Evolutionary conservation across 768 basidiomycete genomes (phyloP).

Genomic region (Antrodiella citrinella): DNA sequence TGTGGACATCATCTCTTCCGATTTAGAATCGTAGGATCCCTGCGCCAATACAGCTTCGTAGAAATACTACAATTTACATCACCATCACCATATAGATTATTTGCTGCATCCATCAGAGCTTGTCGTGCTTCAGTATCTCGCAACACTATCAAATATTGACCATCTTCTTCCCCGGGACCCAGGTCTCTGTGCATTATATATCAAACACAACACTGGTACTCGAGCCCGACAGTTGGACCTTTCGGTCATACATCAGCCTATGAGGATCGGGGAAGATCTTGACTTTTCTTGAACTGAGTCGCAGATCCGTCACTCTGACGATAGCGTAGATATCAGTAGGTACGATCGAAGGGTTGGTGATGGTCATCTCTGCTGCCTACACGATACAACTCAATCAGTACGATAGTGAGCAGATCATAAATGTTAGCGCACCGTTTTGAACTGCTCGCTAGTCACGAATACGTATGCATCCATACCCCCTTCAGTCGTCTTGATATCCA

Average conservation of each 20-base stretch:
- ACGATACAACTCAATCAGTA: neutral
- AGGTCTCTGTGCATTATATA: too few species aligned
- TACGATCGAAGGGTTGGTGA: neutral
- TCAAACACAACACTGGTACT: neutral
- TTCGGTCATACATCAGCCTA: neutral
- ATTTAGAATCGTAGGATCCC: too few species aligned
- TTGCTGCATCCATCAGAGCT: too few species aligned
- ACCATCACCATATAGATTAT: too few species aligned
- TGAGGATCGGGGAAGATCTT: neutral
- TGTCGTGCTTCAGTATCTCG: too few species aligned
- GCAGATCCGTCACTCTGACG: neutral
- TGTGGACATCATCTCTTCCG: too few species aligned
- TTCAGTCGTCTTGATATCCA: constrained; percentile 23
- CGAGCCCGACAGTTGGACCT: neutral
- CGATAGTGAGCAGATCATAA: neutral
- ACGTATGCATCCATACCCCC: constrained; percentile 12
- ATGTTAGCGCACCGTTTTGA: constrained; percentile 13
- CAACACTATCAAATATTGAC: too few species aligned
- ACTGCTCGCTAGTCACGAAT: constrained; percentile 17
- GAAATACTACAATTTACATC: too few species aligned
- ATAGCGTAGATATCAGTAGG: neutral
- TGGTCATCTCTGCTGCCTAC: neutral
- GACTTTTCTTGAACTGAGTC: neutral
- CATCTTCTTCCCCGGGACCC: too few species aligned
- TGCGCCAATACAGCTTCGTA: too few species aligned